phyloP scores from a whole-genome alignment of 2,329 filamentous ascomycete species.

The Sclerotinia trifoliorum region DNA sequence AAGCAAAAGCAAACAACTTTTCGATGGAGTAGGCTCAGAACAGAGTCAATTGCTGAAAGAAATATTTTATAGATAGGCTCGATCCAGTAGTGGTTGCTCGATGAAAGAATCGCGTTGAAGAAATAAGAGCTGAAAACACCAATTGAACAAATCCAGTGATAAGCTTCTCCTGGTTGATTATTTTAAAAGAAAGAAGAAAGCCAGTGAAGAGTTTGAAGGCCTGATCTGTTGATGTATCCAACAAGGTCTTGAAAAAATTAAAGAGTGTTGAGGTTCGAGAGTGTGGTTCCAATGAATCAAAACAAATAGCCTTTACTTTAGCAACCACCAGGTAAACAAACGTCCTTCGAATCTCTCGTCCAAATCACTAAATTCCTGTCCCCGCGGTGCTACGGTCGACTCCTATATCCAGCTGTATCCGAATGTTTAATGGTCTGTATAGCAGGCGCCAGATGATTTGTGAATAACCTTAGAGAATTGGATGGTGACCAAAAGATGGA shows the following conservation, averaged over 20 bases:
- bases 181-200: background rate
- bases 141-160: background rate
- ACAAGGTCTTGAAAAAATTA: background rate
- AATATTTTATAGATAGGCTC: background rate
- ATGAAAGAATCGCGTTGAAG: background rate
- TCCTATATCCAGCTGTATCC: background rate
- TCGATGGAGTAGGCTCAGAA: background rate
- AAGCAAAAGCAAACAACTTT: background rate
- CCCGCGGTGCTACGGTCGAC: background rate
- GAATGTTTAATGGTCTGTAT: background rate
- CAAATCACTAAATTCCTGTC: background rate
- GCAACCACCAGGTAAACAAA: background rate
- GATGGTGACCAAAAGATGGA: background rate
- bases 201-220: background rate
- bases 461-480: background rate
- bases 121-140: background rate
- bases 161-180: too few relatives aligned
- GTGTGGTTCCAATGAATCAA: background rate
- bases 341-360: background rate
- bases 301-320: background rate
- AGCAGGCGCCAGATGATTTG: background rate
- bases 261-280: background rate
- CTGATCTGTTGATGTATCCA: background rate
- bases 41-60: background rate
- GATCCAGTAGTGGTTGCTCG: background rate